Evolutionary conservation across 345 rosid species (phyloP), one percentile per base, ranked within the genome.

Genomic region (Hypericum perforatum): DNA sequence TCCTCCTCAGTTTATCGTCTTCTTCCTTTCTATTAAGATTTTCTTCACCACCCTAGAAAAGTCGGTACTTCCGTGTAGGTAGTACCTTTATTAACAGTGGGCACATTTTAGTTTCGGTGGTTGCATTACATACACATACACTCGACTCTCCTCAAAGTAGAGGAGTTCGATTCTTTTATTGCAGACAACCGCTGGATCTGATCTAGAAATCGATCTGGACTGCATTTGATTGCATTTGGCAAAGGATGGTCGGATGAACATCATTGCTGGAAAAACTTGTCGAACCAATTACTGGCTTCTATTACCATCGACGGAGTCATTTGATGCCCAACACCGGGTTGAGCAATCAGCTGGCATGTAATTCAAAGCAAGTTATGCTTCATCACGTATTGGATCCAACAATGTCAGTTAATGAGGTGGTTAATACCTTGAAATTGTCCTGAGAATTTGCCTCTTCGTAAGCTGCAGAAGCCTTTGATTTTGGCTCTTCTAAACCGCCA

Each of bases 261-360:
- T 70, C 36, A 66, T 50, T 61, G n/a, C 76, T 74, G 70, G 6
- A 83, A 76, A 65, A 70, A 74, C 52, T 52, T 74, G 68, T 87
- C 95, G 42, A 90, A 71, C 91, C 89, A 87, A 46, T 77, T 81
- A 48, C 92, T 79, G 6, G 95, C 75, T 72, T 79, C 76, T 70
- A 74, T 82, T 52, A 87, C 89, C 98, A 82, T 91, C 9, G 64
- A 68, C 0, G 74, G 37, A 0, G 95, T 85, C 84, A 78, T 62
- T 36, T 69, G 75, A 56, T 91, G 96, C 45, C 79, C 87, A 11
- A 85, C 70, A 57, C 74, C 84, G 32, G 86, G 85, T 73, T 91
- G 66, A 13, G 79, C 82, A 45, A 11, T 38, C 22, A 87, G 63
- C 98, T 91, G 81, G 45, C 10, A 54, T 49, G 39, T 37, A 52